Percentiles rank a stretch among this genome's conserved stretches.
Evolutionary conservation across 2,329 filamentous ascomycete species (phyloP).

Genomic region (Cladosporium sp.): DNA sequence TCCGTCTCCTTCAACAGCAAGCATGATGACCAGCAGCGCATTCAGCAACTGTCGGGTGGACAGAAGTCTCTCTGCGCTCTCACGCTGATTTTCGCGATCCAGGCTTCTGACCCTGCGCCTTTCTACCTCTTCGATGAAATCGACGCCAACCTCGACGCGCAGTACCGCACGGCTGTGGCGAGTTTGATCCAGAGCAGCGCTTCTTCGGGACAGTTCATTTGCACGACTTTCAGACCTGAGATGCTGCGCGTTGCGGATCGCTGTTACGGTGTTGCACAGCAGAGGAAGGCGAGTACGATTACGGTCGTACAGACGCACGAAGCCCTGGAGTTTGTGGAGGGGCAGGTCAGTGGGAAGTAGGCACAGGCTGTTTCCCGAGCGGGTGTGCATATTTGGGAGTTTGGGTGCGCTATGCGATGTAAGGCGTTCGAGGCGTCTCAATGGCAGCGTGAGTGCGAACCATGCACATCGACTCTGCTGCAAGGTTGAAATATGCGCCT

Average conservation of each 20-base stretch:
- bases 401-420: not conserved
- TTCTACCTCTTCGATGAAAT: slow-evolving; percentile 99
- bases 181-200: slow-evolving; percentile 69
- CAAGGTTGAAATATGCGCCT: not conserved
- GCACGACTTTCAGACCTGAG: slow-evolving; percentile 96
- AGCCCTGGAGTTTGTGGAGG: slow-evolving; percentile 91
- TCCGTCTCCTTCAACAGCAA: slow-evolving; percentile 98
- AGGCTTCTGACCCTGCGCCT: slow-evolving; percentile 92
- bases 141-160: slow-evolving; percentile 94
- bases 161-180: slow-evolving; percentile 95
- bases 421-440: not conserved
- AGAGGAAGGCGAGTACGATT: slow-evolving; percentile 90
- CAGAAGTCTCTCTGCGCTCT: slow-evolving; percentile 95
- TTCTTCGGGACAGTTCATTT: slow-evolving; percentile 79
- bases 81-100: slow-evolving; percentile 98
- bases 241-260: slow-evolving; percentile 95
- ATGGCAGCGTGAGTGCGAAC: not conserved
- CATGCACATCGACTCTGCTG: not conserved
- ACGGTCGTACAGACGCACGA: slow-evolving; percentile 85
- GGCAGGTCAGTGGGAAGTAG: slow-evolving; percentile 57
- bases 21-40: slow-evolving; percentile 95
- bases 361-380: not conserved
- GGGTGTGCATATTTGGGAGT: not conserved
- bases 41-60: slow-evolving; percentile 93
- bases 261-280: slow-evolving; percentile 92